Evolutionary conservation across 208 protist species (phyloP), one percentile per base, ranked within the genome.

Genomic region (Trypanosoma caninum): DNA sequence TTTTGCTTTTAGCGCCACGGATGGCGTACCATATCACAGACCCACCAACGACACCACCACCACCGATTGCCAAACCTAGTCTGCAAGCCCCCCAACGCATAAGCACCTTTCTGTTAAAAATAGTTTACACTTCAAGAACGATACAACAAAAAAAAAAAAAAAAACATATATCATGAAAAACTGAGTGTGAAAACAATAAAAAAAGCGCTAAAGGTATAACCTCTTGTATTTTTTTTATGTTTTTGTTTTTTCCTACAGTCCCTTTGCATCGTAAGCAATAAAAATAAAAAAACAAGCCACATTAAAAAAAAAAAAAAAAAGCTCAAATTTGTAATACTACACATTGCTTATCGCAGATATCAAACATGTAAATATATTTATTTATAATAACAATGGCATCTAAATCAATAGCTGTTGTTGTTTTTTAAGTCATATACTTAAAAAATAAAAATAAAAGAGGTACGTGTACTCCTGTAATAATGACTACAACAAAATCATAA

Each of bases 171-270:
- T 52, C n/a, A 44, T 37, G 14, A 14, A 63, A 33, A 68, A 10
- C 40, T 55, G 30, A 27, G 50, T 38, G 60, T 40, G 13, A 52
- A 56, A 56, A 60, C 67, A 64, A 64, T 54, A 66, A 69, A 64
- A 56, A 40, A 65, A 30, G n/a, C 31, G 14, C 20, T 37, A 37
- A 25, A 58, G 2, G 20, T 20, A 57, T 18, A 18, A 4, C 38
- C 42, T 30, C 18, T 0, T 7, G 27, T 44, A 8, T 56, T 30
- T 56, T 56, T 56, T 16, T 1, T 16, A 44, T 28, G n/a, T 56
- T 30, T 56, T n/a, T 34, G 22, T 2, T 16, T 7, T 34, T 25
- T 16, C 27, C 30, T 25, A 28, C 34, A 6, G 20, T 23, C 28
- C 14, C 41, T n/a, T n/a, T n/a, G n/a, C n/a, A n/a, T n/a, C n/a